These are phyloP conservation scores for Talaromyces piceae DNA, from an alignment of 2,329 filamentous ascomycete genomes.

Conservation along the genomic window DNA sequence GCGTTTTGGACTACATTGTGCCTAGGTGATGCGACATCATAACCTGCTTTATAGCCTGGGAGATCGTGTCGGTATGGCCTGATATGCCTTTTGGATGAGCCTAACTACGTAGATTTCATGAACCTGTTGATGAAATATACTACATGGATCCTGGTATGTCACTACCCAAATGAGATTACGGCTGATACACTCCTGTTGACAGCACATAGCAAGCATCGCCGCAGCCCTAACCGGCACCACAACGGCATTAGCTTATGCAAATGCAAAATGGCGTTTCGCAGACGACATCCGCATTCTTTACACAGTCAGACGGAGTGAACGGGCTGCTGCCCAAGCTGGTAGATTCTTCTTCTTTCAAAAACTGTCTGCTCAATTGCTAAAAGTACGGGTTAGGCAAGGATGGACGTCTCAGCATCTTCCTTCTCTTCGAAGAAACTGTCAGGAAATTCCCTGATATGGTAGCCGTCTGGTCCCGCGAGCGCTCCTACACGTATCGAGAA, in stretches of 20 bases:
- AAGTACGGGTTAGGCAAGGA: slow-evolving; percentile 36
- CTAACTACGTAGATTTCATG: background rate
- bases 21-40: too few relatives aligned
- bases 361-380: background rate
- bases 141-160: background rate
- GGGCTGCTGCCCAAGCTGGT: slow-evolving; percentile 39
- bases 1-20: too few relatives aligned
- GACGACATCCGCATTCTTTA: slow-evolving; percentile 47
- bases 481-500: slow-evolving; percentile 53
- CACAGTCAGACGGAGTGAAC: background rate
- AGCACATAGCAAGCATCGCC: slow-evolving; percentile 14
- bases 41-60: too few relatives aligned
- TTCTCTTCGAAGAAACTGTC: slow-evolving; percentile 54
- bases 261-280: slow-evolving; percentile 61
- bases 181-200: background rate
- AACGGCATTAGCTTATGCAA: slow-evolving; percentile 31
- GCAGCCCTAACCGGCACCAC: slow-evolving; percentile 20
- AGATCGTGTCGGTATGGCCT: too few relatives aligned
- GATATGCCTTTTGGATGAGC: too few relatives aligned
- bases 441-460: slow-evolving; percentile 46
- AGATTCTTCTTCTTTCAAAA: slow-evolving; percentile 13
- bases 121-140: background rate
- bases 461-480: slow-evolving; percentile 61
- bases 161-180: background rate
- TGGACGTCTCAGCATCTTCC: slow-evolving; percentile 56